phyloP scores from a whole-genome alignment of 2,329 filamentous ascomycete genomes.

The Keithomyces neogunnii region DNA sequence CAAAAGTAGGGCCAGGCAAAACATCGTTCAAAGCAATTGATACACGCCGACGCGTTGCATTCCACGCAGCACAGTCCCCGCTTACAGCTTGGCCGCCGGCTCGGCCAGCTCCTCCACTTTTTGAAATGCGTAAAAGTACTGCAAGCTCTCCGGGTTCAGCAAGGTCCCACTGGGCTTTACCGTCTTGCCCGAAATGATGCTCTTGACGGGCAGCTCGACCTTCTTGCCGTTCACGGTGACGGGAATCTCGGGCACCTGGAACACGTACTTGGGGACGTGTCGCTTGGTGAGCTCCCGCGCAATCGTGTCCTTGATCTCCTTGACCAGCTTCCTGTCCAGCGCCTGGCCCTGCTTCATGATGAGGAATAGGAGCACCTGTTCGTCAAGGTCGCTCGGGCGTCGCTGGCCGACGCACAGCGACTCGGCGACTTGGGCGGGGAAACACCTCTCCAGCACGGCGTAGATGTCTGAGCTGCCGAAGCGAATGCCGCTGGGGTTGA shows the following conservation, averaged over 20 bases:
- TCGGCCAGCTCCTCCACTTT: conserved; percentile 24
- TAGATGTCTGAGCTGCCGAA: conserved; percentile 81
- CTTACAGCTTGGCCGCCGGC: conserved; percentile 22
- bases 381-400: conserved; percentile 46
- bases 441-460: conserved; percentile 58
- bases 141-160: conserved; percentile 64
- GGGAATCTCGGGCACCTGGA: conserved; percentile 74
- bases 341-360: conserved; percentile 46
- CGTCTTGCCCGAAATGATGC: conserved; percentile 67
- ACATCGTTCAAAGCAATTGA: too few species aligned
- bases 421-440: conserved; percentile 55
- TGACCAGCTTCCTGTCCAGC: conserved; percentile 47
- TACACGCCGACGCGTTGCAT: background rate
- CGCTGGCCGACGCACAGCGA: conserved; percentile 76
- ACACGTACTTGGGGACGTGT: conserved; percentile 71
- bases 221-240: conserved; percentile 80
- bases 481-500: conserved; percentile 71
- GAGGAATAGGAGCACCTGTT: conserved; percentile 47
- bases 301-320: conserved; percentile 56
- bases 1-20: too few species aligned
- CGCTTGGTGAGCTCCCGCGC: conserved; percentile 57
- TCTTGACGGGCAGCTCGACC: conserved; percentile 76
- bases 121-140: conserved; percentile 70
- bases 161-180: conserved; percentile 71
- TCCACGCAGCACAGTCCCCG: background rate